Percentiles rank a stretch among this genome's conserved stretches.
These are phyloP conservation scores for Termitomyces sp. DNA, from an alignment of 768 basidiomycete genomes.

Conservation along the genomic window DNA sequence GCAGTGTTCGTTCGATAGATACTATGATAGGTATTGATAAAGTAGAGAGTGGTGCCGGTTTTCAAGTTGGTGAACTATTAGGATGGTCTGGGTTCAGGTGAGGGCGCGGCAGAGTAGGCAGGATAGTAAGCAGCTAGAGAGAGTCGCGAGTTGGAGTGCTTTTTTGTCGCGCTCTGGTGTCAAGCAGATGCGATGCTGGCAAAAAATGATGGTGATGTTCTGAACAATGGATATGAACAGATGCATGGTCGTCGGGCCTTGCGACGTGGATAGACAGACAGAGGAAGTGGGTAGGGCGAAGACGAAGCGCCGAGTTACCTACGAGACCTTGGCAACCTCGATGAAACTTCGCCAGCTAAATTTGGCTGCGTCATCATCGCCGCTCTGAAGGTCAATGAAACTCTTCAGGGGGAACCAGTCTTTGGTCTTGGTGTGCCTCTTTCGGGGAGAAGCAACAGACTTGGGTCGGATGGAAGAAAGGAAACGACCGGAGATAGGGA, in stretches of 20 bases:
- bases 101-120: neutral
- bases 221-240: no score
- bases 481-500: conserved; percentile 8
- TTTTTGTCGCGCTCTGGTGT: no score
- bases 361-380: conserved; percentile 35
- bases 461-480: conserved; percentile 3
- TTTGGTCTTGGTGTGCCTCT: conserved; percentile 19
- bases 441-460: conserved; percentile 9
- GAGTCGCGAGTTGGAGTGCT: neutral
- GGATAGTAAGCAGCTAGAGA: neutral
- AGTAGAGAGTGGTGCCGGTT: neutral
- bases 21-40: neutral
- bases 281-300: no score
- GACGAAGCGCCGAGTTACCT: conserved; percentile 1
- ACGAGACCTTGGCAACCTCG: conserved; percentile 44
- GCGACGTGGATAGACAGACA: conserved; percentile 1
- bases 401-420: conserved; percentile 60
- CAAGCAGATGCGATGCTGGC: no score
- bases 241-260: conserved; percentile 1
- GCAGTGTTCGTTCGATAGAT: neutral
- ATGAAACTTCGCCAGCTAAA: conserved; percentile 66
- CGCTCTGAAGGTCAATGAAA: conserved; percentile 55
- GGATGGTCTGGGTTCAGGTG: no score
- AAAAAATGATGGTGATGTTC: no score
- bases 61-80: neutral